Conservation (phyloP, 1,284 basidiomycete genomes). For the Moesziomyces sp. region DNA sequence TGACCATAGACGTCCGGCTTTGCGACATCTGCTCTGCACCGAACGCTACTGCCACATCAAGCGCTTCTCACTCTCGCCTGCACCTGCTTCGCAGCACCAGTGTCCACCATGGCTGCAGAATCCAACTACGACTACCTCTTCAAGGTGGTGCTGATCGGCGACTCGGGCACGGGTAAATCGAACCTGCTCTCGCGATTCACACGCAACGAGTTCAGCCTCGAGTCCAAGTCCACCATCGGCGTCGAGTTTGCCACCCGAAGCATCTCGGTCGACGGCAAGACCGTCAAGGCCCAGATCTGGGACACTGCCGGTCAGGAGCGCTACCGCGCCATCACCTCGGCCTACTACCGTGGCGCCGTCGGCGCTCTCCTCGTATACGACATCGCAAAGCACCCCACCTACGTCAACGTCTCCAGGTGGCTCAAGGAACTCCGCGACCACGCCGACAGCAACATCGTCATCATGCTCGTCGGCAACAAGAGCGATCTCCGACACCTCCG, state of each 20-base stretch:
- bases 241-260: conserved; percentile 98
- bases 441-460: conserved; percentile 71
- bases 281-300: conserved; percentile 99
- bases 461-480: conserved; percentile 77
- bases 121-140: conserved; percentile 66
- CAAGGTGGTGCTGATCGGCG: conserved; percentile 87
- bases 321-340: conserved; percentile 96
- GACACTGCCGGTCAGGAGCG: conserved; percentile 97
- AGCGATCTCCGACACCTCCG: conserved; percentile 96
- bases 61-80: no score
- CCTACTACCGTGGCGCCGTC: conserved; percentile 96
- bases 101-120: conserved; percentile 56
- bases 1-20: no score
- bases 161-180: conserved; percentile 98
- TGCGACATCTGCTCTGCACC: no score
- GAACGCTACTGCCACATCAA: no score
- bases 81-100: background rate
- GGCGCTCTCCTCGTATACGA: conserved; percentile 72
- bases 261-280: conserved; percentile 94
- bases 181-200: conserved; percentile 77
- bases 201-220: conserved; percentile 98
- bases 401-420: conserved; percentile 95
- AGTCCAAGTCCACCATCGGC: conserved; percentile 93
- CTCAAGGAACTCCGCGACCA: conserved; percentile 89
- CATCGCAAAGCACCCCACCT: conserved; percentile 84